Evolutionary conservation across 2,329 filamentous ascomycete species (phyloP), one percentile per base, ranked within the genome.

Genomic region (Massarina eburnea): DNA sequence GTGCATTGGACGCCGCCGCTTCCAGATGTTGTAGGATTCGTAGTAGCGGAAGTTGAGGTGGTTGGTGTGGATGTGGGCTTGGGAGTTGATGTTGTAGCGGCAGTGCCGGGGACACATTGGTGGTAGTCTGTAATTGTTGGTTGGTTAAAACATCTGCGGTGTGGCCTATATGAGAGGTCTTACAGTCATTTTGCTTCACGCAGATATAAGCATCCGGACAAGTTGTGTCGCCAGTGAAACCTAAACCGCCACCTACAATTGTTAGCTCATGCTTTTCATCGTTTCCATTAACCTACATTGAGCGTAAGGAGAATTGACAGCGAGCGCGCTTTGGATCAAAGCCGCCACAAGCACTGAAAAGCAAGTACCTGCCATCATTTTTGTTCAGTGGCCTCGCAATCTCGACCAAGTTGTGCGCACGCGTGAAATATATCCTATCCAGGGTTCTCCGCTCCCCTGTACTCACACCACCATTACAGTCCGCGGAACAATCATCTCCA

Each of bases 1-100:
- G 64, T 62, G 49, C 76, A 79, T 41, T 55, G 57, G 19, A 61
- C 52, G 9, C 52, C 46, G 1, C 57, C 57, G 6, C n/a, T n/a
- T 8, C 51, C 43, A 27, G 45, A 44, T 2, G 49, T 39, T 14
- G 22, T 29, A 18, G 36, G 18, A 34, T 42, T 45, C 6, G 36
- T 19, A 26, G 54, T 18, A 10, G 6, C 17, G 8, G 22, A 38
- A 15, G 9, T 8, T 40, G 41, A 36, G 10, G 24, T 42, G 12
- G 20, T 22, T 12, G 34, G 12, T 22, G 34, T 37, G 14, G 43
- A 33, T 4, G 41, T 39, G 12, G 42, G 43, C 27, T 44, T n/a
- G 4, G 8, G 26, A 5, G 38, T 41, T 3, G 29, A 14, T n/a
- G 8, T 19, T 32, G 35, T 38, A 18, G 40, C 29, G 17, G 45